phyloP scores from a whole-genome alignment of 2,329 filamentous ascomycete species.

The Phialocephala subalpina region DNA sequence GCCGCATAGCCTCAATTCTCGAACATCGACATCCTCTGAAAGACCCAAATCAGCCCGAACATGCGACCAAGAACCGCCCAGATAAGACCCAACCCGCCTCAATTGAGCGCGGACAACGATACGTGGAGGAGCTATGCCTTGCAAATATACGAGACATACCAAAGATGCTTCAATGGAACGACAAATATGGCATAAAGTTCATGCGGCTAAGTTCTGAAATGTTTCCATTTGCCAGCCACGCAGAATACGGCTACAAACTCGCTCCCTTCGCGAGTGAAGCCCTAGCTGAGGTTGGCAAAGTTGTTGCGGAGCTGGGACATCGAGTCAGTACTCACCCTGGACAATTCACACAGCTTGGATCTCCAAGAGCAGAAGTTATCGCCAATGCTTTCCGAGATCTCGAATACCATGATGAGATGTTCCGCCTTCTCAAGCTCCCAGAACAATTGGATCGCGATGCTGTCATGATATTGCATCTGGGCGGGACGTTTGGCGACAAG shows the following conservation, averaged over 20 bases:
- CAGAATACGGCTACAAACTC: conserved; percentile 85
- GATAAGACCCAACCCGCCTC: conserved; percentile 76
- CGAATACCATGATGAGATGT: conserved; percentile 87
- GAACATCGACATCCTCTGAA: conserved; percentile 85
- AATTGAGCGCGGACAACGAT: conserved; percentile 71
- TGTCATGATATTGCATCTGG: conserved; percentile 95
- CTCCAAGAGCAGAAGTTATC: conserved; percentile 80
- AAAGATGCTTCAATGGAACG: conserved; percentile 92
- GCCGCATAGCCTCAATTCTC: conserved; percentile 87
- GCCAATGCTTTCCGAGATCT: conserved; percentile 81
- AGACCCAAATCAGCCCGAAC: conserved; percentile 78
- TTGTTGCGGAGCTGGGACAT: conserved; percentile 82
- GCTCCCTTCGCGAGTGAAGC: conserved; percentile 82
- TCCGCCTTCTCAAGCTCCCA: conserved; percentile 78
- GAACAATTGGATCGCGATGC: conserved; percentile 84
- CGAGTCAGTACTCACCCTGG: conserved; percentile 91
- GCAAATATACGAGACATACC: conserved; percentile 83
- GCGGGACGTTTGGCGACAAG: conserved; percentile 87
- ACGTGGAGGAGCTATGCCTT: conserved; percentile 79
- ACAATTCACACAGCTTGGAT: conserved; percentile 91
- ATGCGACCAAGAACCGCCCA: conserved; percentile 85
- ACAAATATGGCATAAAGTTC: conserved; percentile 90
- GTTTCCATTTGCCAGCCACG: conserved; percentile 95
- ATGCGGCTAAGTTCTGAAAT: conserved; percentile 93
- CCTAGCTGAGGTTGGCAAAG: conserved; percentile 77